Percentiles rank a stretch among this genome's conserved stretches.
Evolutionary conservation across 108 stramenopile genomes (phyloP).

Genomic region (Pseudonitzschia multistriata): DNA sequence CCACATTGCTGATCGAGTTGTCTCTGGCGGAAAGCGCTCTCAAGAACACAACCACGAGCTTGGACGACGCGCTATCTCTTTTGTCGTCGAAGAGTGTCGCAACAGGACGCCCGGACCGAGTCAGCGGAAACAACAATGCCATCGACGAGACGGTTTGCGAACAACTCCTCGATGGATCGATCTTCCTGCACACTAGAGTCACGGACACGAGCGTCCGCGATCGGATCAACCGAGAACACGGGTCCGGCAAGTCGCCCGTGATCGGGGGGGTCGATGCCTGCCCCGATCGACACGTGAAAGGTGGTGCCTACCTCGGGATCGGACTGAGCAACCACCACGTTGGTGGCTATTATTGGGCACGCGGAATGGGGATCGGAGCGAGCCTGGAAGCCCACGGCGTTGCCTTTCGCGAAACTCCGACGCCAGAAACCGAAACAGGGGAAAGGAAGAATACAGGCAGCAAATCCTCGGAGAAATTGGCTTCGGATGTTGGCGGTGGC

Average conservation of each 20-base stretch:
- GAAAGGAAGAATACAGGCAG: too few species aligned
- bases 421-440: conserved; percentile 1
- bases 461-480: conserved; percentile 17
- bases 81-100: not conserved
- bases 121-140: not conserved
- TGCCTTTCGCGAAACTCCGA: conserved; percentile 20
- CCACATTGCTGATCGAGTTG: conserved; percentile 38
- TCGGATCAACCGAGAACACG: not conserved
- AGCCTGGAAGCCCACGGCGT: conserved; percentile 74
- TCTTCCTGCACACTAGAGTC: conserved; percentile 33
- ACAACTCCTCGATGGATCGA: conserved; percentile 17
- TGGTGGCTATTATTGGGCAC: conserved; percentile 78
- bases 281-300: conserved; percentile 1
- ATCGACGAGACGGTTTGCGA: not conserved
- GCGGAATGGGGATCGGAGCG: conserved; percentile 65
- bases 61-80: not conserved
- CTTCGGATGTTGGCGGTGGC: not conserved
- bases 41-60: conserved; percentile 4
- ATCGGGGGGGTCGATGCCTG: conserved; percentile 33
- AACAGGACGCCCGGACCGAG: too few species aligned
- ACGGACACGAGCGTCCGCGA: conserved; percentile 27
- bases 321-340: conserved; percentile 83
- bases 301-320: conserved; percentile 45
- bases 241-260: conserved; percentile 13
- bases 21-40: conserved; percentile 26